phyloP scores from a whole-genome alignment of 352 stramenopile genomes.

The Phytopythium sindhum region DNA sequence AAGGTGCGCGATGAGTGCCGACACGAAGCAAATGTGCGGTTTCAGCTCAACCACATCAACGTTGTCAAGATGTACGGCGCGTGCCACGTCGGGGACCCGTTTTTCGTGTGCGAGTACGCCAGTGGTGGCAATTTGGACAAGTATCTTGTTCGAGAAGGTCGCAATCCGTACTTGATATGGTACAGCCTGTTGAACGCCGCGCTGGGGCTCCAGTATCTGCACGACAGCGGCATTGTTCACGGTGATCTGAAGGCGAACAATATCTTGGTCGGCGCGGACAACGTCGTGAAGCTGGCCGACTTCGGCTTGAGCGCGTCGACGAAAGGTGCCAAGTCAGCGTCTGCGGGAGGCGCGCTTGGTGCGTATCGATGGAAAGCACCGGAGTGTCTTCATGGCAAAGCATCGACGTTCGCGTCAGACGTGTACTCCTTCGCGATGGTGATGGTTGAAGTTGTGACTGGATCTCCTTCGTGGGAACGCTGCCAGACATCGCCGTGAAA shows the following conservation, averaged over 20 bases:
- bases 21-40: conserved; percentile 26
- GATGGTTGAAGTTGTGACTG: neutral
- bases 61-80: conserved; percentile 32
- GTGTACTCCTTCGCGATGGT: conserved; percentile 2
- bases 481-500: neutral
- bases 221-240: conserved; percentile 28
- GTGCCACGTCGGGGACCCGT: conserved; percentile 27
- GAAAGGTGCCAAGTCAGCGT: neutral
- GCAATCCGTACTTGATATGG: conserved; percentile 4
- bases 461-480: neutral
- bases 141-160: conserved; percentile 13
- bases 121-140: conserved; percentile 18
- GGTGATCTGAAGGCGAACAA: conserved; percentile 34
- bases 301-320: conserved; percentile 19
- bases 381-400: conserved; percentile 11
- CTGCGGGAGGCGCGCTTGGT: conserved; percentile 10
- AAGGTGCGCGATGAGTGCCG: conserved; percentile 10
- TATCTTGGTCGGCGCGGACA: conserved; percentile 27
- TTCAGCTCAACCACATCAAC: conserved; percentile 23
- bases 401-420: neutral
- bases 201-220: conserved; percentile 24
- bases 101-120: conserved; percentile 29
- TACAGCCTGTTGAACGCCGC: conserved; percentile 21
- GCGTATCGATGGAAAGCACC: conserved; percentile 25
- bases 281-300: conserved; percentile 23